These are phyloP conservation scores for Staphylotrichum longicolle DNA, from an alignment of 495 filamentous ascomycete genomes.

Conservation along the genomic window DNA sequence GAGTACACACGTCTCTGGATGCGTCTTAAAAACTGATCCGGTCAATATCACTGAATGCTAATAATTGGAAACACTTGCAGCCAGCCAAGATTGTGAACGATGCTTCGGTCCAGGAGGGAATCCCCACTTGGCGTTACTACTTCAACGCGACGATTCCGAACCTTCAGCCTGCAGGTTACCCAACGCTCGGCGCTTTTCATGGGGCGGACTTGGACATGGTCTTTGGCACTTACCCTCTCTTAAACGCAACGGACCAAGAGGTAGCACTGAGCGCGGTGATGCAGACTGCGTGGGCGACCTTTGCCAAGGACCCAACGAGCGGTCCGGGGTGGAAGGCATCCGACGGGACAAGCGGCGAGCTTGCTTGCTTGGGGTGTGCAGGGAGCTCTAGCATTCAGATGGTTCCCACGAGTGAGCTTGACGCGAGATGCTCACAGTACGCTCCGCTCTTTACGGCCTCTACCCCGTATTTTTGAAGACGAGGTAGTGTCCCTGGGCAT, in stretches of 20 bases:
- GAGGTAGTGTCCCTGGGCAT: no score
- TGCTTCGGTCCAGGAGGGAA: not conserved
- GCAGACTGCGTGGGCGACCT: not conserved
- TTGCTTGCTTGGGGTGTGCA: not conserved
- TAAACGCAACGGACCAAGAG: not conserved
- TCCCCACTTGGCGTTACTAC: constrained; percentile 2
- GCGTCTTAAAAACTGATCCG: not conserved
- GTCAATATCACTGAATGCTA: not conserved
- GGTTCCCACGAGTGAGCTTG: not conserved
- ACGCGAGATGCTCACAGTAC: constrained; percentile 1
- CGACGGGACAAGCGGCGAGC: not conserved
- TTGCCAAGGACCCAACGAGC: not conserved
- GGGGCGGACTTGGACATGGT: constrained; percentile 1
- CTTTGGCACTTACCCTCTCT: not conserved
- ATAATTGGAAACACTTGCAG: not conserved
- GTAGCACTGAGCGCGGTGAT: not conserved
- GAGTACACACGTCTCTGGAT: not conserved
- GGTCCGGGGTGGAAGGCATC: constrained; percentile 2
- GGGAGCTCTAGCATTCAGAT: not conserved
- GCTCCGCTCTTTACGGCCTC: not conserved
- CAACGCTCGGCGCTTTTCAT: not conserved
- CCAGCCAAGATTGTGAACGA: not conserved
- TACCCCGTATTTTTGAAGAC: not conserved
- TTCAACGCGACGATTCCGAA: constrained; percentile 2
- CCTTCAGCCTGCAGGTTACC: not conserved